Evolutionary conservation across 2,329 filamentous ascomycete genomes (phyloP).

Genomic region (Camillea tinctor): DNA sequence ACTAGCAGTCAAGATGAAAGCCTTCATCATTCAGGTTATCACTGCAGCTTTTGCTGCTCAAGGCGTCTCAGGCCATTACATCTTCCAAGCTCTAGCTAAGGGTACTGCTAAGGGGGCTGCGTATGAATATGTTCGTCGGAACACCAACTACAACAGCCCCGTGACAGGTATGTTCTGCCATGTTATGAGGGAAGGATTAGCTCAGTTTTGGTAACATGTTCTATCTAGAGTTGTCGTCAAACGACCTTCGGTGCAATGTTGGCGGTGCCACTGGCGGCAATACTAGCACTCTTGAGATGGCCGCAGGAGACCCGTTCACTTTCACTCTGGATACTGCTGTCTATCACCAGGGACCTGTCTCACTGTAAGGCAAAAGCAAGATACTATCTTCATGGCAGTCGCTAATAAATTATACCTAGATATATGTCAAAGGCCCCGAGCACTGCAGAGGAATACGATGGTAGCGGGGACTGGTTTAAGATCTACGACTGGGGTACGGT

Average conservation of each 20-base stretch:
- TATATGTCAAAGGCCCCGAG: conserved; percentile 42
- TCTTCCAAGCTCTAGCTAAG: conserved; percentile 38
- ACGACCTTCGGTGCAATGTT: conserved; percentile 42
- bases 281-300: conserved; percentile 35
- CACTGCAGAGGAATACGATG: conserved; percentile 36
- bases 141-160: conserved; percentile 48
- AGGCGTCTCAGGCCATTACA: conserved; percentile 39
- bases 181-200: background rate
- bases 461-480: conserved; percentile 43
- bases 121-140: conserved; percentile 41
- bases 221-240: conserved; percentile 35
- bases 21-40: conserved; percentile 26
- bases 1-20: conserved; percentile 30
- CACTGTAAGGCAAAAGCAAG: conserved; percentile 24
- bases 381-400: background rate
- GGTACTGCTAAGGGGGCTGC: conserved; percentile 32
- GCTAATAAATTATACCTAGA: conserved; percentile 17
- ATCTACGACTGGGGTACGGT: conserved; percentile 36
- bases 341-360: conserved; percentile 42
- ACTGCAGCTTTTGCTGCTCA: conserved; percentile 32
- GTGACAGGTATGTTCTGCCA: conserved; percentile 33
- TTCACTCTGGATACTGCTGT: conserved; percentile 39
- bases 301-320: conserved; percentile 40
- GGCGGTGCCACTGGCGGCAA: conserved; percentile 34
- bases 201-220: background rate